Conservation (phyloP, 441 rosid genomes). For the Croton setiger region DNA sequence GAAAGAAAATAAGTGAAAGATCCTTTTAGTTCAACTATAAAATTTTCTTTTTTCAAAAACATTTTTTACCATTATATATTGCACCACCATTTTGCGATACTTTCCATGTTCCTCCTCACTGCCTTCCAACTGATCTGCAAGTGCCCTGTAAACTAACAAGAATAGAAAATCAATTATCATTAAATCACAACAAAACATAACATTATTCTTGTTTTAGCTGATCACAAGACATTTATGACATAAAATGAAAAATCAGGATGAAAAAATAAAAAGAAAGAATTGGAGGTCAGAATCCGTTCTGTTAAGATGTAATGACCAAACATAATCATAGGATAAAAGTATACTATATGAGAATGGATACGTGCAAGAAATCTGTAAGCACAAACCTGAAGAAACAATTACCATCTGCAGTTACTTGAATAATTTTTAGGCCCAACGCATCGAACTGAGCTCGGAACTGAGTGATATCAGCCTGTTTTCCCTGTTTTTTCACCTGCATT, state of each 20-base stretch:
- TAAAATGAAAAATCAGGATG: neutral
- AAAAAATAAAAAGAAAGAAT: neutral
- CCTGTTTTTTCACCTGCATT: conserved; percentile 57
- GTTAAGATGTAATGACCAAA: neutral
- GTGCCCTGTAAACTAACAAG: conserved; percentile 52
- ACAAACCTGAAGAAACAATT: conserved; percentile 95
- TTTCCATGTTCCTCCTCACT: conserved; percentile 72
- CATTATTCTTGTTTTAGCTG: neutral
- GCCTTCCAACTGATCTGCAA: conserved; percentile 91
- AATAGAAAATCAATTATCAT: conserved; percentile 29
- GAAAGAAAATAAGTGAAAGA: neutral
- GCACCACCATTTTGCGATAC: conserved; percentile 69
- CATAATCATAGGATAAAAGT: neutral
- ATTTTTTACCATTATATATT: conserved; percentile 55
- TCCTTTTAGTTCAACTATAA: neutral
- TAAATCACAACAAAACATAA: conserved; percentile 10
- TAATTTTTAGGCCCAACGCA: conserved; percentile 58
- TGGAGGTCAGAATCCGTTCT: neutral
- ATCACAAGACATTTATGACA: neutral
- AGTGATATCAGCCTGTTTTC: conserved; percentile 60
- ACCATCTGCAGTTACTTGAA: conserved; percentile 84
- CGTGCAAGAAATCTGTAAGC: conserved; percentile 5
- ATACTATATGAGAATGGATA: neutral
- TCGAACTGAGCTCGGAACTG: conserved; percentile 66
- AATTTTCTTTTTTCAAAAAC: neutral